Evolutionary conservation across 2,329 filamentous ascomycete genomes (phyloP).

Genomic region (Ascosphaera apis): DNA sequence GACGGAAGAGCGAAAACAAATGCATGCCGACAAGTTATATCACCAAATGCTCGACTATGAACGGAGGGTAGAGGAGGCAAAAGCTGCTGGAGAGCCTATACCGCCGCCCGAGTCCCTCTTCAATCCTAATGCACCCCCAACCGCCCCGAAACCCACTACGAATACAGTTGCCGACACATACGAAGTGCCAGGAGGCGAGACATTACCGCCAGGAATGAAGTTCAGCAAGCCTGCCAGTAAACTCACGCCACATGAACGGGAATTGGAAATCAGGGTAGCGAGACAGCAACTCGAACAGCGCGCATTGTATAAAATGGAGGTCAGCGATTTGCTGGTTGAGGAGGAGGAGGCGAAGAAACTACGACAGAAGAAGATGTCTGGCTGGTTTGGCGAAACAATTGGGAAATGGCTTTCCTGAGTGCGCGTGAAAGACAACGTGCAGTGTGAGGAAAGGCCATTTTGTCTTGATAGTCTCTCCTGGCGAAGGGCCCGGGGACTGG

Average conservation of each 20-base stretch:
- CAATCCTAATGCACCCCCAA: conserved; percentile 13
- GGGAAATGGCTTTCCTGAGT: conserved; percentile 18
- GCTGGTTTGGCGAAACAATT: conserved; percentile 22
- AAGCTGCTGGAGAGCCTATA: conserved; percentile 18
- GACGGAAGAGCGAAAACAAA: conserved; percentile 72
- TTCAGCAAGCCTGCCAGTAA: conserved; percentile 17
- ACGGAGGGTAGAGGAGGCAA: conserved; percentile 39
- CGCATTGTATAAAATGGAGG: conserved; percentile 15
- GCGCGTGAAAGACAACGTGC: no score
- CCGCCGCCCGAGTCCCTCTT: conserved; percentile 23
- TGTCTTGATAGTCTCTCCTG: no score
- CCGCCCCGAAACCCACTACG: conserved; percentile 3
- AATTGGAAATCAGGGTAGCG: conserved; percentile 19
- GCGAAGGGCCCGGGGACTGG: no score
- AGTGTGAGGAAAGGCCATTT: no score
- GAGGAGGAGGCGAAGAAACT: conserved; percentile 16
- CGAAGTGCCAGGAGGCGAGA: conserved; percentile 16
- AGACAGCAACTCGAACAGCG: conserved; percentile 17
- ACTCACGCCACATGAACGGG: conserved; percentile 23
- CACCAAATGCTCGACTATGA: conserved; percentile 74
- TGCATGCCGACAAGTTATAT: conserved; percentile 84
- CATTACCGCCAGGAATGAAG: conserved; percentile 15
- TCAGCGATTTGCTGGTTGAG: conserved; percentile 14
- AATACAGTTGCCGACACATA: conserved; percentile 6
- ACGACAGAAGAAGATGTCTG: conserved; percentile 16